Percentiles rank a stretch among this genome's conserved stretches.
Evolutionary conservation across 2,329 filamentous ascomycete species (phyloP).

Genomic region (Pseudonectria buxi): DNA sequence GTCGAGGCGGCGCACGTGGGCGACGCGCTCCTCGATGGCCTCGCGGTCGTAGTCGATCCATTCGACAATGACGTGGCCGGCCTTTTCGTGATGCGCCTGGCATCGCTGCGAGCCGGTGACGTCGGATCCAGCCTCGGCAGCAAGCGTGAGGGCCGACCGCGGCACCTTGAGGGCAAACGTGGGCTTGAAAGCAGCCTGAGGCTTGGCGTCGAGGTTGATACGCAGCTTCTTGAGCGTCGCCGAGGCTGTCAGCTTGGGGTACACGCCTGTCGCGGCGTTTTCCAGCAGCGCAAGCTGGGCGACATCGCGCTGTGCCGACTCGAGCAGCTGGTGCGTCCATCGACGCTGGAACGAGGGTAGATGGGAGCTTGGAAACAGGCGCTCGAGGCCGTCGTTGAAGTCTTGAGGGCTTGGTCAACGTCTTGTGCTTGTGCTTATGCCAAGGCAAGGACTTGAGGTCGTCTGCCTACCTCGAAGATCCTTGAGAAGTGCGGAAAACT

Average conservation of each 20-base stretch:
- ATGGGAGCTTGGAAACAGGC: conserved; percentile 37
- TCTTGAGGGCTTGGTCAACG: conserved; percentile 14
- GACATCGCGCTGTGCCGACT: conserved; percentile 36
- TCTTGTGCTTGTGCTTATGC: too few relatives aligned
- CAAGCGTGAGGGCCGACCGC: conserved; percentile 23
- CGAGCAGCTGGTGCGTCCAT: conserved; percentile 42
- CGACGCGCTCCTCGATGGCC: conserved; percentile 34
- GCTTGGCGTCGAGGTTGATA: conserved; percentile 38
- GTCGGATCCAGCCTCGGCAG: conserved; percentile 4
- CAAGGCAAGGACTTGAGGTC: too few relatives aligned
- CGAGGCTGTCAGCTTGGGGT: conserved; percentile 35
- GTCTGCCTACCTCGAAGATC: conserved; percentile 32
- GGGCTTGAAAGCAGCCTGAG: conserved; percentile 34
- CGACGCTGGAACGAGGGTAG: conserved; percentile 36
- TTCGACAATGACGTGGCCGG: conserved; percentile 34
- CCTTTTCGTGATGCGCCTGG: conserved; percentile 27
- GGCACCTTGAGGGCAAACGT: conserved; percentile 36
- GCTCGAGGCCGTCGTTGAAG: conserved; percentile 42
- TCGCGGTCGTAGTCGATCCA: conserved; percentile 40
- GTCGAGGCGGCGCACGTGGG: conserved; percentile 38
- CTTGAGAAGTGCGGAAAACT: conserved; percentile 33
- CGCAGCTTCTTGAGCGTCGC: conserved; percentile 39
- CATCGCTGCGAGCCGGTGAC: conserved; percentile 15
- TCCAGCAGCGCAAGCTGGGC: conserved; percentile 36
- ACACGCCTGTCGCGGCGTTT: conserved; percentile 33